phyloP scores from a whole-genome alignment of 1,139 yeast genomes.

The Sugiyamaella xylanicola region DNA sequence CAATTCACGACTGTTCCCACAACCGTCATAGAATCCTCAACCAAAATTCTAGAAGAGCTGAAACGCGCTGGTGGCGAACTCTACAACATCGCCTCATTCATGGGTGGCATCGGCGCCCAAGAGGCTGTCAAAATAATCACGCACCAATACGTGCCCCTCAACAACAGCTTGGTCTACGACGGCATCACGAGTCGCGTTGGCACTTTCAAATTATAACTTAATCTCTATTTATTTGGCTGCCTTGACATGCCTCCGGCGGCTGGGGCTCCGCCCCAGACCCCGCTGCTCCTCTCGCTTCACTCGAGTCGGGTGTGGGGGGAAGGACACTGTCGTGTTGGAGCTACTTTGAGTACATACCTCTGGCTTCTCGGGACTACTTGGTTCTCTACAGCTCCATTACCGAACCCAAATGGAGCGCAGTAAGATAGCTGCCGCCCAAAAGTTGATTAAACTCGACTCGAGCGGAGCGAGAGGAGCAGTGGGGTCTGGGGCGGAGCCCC shows the following conservation, averaged over 20 bases:
- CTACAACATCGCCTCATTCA: constrained; percentile 54
- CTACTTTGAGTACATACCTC: too few species aligned
- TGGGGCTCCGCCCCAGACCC: constrained; percentile 2
- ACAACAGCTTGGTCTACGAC: constrained; percentile 66
- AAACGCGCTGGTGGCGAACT: constrained; percentile 49
- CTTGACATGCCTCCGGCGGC: not conserved
- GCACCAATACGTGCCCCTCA: constrained; percentile 72
- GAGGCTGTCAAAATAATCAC: constrained; percentile 58
- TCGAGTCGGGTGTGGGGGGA: not conserved
- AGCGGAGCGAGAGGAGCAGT: not conserved
- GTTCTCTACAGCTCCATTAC: too few species aligned
- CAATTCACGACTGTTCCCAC: too few species aligned
- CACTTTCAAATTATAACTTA: constrained; percentile 46
- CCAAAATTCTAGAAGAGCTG: constrained; percentile 8
- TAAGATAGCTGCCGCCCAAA: too few species aligned
- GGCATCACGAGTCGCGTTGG: constrained; percentile 59
- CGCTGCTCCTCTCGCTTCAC: not conserved
- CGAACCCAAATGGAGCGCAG: too few species aligned
- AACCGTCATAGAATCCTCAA: constrained; percentile 18
- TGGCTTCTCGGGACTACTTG: too few species aligned
- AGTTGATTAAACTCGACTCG: too few species aligned
- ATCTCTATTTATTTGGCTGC: not conserved
- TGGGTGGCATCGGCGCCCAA: constrained; percentile 81
- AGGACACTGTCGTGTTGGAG: not conserved
- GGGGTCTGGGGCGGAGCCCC: constrained; percentile 2